phyloP scores from a whole-genome alignment of 768 basidiomycete genomes.

The Phlebiopsis gigantea region DNA sequence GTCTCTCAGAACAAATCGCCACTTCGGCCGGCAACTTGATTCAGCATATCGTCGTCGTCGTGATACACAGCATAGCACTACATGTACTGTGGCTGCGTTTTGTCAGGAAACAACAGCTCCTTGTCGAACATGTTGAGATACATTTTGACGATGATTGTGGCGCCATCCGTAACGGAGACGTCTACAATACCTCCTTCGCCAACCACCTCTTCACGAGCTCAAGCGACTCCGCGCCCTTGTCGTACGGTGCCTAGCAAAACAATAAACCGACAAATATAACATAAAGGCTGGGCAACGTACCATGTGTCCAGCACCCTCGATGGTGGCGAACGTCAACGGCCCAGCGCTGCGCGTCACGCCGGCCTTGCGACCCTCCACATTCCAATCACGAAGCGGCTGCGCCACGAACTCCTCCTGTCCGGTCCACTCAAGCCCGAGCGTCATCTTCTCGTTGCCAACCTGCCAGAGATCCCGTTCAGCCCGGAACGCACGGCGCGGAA shows the following conservation, averaged over 20 bases:
- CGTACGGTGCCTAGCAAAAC: constrained; percentile 47
- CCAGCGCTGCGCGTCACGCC: constrained; percentile 50
- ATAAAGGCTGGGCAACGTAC: constrained; percentile 25
- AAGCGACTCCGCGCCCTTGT: constrained; percentile 54
- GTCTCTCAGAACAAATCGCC: too few relatives aligned
- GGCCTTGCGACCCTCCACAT: constrained; percentile 40
- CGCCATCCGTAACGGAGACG: too few relatives aligned
- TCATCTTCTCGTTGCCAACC: constrained; percentile 57
- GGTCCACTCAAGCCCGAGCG: constrained; percentile 52
- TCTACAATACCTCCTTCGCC: constrained; percentile 20
- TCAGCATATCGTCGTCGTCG: too few relatives aligned
- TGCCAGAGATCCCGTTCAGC: not conserved
- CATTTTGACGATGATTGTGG: too few relatives aligned
- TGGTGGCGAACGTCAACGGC: constrained; percentile 59
- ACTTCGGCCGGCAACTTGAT: too few relatives aligned
- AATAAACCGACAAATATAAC: not conserved
- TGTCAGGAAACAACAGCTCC: too few relatives aligned
- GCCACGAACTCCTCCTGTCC: constrained; percentile 41
- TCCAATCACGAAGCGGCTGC: constrained; percentile 46
- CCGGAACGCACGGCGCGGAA: not conserved
- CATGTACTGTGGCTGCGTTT: too few relatives aligned
- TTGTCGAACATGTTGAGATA: too few relatives aligned
- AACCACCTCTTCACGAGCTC: constrained; percentile 47
- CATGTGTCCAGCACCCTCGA: constrained; percentile 70
- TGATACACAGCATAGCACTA: too few relatives aligned